Percentiles rank a stretch among this genome's conserved stretches.
These are phyloP conservation scores for Chenopodium album DNA, from an alignment of 148 eudicot species.

Conservation along the genomic window DNA sequence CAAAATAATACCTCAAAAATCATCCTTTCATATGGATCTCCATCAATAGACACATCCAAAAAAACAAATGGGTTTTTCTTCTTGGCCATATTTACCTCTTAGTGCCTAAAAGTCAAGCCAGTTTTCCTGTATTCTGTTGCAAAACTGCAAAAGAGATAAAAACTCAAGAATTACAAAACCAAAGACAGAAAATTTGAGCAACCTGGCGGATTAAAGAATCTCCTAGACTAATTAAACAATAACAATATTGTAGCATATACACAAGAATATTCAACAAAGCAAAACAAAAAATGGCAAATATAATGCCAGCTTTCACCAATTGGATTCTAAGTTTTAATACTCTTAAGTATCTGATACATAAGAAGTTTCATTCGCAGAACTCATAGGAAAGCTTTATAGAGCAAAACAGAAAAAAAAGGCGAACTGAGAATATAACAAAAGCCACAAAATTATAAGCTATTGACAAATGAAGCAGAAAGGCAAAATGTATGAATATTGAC, in stretches of 20 bases:
- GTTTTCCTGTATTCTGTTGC: conserved; percentile 13
- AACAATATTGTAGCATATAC: not conserved
- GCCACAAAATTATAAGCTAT: not conserved
- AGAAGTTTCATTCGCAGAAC: not conserved
- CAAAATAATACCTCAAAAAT: conserved; percentile 65
- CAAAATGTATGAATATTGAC: not conserved
- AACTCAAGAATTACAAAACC: not conserved
- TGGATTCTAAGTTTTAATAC: not conserved
- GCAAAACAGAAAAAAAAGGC: not conserved
- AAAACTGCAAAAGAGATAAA: not conserved
- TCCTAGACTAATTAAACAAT: not conserved
- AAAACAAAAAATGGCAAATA: not conserved
- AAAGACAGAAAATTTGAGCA: not conserved
- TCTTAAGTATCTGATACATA: too few species aligned
- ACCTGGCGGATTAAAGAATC: not conserved
- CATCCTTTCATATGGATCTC: conserved; percentile 85
- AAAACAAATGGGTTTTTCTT: conserved; percentile 60
- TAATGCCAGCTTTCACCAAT: not conserved
- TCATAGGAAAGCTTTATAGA: not conserved
- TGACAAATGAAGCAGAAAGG: not conserved
- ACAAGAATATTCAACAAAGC: not conserved
- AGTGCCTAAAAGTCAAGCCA: conserved; percentile 17
- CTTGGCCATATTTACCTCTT: conserved; percentile 47
- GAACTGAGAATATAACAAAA: not conserved
- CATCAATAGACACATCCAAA: conserved; percentile 84